These are phyloP conservation scores for Torulaspora gathmanii DNA, from an alignment of 805 yeast genomes.

Conservation along the genomic window DNA sequence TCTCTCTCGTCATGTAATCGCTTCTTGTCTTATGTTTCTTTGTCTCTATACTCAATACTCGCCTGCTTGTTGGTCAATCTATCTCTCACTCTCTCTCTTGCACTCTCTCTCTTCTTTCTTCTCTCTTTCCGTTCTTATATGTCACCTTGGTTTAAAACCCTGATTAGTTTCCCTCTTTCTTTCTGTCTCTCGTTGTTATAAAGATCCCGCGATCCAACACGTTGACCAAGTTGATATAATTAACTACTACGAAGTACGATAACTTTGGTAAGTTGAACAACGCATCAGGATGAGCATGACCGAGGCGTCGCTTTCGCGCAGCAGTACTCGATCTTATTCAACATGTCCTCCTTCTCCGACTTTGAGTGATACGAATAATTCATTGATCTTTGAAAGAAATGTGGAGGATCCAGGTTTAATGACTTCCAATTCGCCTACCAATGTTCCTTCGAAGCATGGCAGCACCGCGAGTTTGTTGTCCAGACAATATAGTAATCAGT, in stretches of 20 bases:
- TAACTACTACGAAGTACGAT: not conserved
- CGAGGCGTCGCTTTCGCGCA: conserved; percentile 4
- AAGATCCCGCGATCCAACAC: too few relatives aligned
- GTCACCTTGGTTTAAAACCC: not conserved
- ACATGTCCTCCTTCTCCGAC: conserved; percentile 18
- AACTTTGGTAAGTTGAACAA: not conserved
- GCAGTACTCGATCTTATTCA: conserved; percentile 10
- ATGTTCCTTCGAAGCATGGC: conserved; percentile 13
- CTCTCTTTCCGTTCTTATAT: not conserved
- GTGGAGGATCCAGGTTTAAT: conserved; percentile 52
- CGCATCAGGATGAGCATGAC: not conserved
- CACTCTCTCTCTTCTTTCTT: not conserved
- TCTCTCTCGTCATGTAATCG: not conserved
- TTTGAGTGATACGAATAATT: conserved; percentile 21
- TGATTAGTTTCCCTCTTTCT: not conserved
- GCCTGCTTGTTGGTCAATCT: not conserved
- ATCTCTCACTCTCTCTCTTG: not conserved
- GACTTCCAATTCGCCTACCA: conserved; percentile 6
- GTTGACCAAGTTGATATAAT: not conserved
- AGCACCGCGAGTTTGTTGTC: conserved; percentile 13
- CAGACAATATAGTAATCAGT: conserved; percentile 13
- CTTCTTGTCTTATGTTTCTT: not conserved
- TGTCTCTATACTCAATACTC: not conserved
- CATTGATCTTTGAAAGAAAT: conserved; percentile 60
- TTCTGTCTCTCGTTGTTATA: not conserved